Percentiles rank a stretch among this genome's conserved stretches.
phyloP scores from a whole-genome alignment of 2,329 filamentous ascomycete genomes.

The Stagonosporopsis vannaccii region DNA sequence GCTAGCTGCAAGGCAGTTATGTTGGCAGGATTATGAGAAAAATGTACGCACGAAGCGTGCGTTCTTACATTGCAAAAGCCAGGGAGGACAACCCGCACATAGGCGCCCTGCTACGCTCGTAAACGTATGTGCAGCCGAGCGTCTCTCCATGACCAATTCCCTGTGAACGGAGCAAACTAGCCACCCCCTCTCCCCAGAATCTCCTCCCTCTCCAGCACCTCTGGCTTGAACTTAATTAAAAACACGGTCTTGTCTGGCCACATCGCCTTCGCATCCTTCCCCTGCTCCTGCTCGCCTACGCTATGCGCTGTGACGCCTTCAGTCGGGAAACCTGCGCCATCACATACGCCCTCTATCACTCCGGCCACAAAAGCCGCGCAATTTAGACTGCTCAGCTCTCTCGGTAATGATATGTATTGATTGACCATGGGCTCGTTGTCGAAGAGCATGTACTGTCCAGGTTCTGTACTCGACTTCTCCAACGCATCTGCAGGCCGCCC shows the following conservation, averaged over 20 bases:
- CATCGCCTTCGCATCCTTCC: slow-evolving; percentile 65
- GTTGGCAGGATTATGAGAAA: not conserved
- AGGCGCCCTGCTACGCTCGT: slow-evolving; percentile 11
- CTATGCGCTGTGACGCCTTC: slow-evolving; percentile 85
- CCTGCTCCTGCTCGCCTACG: slow-evolving; percentile 57
- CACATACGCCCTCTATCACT: slow-evolving; percentile 93
- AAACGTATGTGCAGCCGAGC: not conserved
- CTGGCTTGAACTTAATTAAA: slow-evolving; percentile 88
- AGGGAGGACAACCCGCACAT: not conserved
- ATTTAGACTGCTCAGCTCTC: slow-evolving; percentile 95
- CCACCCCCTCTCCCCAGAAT: slow-evolving; percentile 70
- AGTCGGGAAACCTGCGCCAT: slow-evolving; percentile 88
- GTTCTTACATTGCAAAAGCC: not conserved
- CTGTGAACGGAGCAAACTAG: slow-evolving; percentile 9
- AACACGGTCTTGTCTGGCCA: slow-evolving; percentile 98
- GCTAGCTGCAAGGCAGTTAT: not conserved
- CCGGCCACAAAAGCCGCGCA: slow-evolving; percentile 96
- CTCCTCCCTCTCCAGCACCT: slow-evolving; percentile 90
- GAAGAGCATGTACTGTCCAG: slow-evolving; percentile 98
- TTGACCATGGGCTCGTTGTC: slow-evolving; percentile 98
- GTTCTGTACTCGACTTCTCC: slow-evolving; percentile 84
- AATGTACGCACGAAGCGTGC: not conserved
- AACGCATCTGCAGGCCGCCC: slow-evolving; percentile 88
- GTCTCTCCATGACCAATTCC: not conserved
- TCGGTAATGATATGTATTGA: slow-evolving; percentile 88